phyloP scores from a whole-genome alignment of 2,329 filamentous ascomycete genomes.

The Juglanconis sp. region DNA sequence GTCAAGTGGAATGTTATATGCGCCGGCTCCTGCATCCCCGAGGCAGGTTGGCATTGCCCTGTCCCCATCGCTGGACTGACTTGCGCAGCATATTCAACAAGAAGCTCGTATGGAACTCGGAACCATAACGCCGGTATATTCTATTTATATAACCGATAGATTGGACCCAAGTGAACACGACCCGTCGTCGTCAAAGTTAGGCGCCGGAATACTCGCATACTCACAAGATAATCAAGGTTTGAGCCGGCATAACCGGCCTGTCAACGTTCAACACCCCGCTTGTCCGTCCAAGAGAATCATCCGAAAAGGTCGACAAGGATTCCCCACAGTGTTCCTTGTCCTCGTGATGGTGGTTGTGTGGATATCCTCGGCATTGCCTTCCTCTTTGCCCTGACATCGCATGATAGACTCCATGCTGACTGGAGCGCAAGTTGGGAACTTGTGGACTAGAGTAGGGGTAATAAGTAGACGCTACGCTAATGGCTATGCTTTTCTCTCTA shows the following conservation, averaged over 20 bases:
- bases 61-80: too few relatives aligned
- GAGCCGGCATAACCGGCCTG: background rate
- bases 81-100: too few relatives aligned
- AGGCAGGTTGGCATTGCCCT: background rate
- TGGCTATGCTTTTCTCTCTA: too few relatives aligned
- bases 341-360: background rate
- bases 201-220: too few relatives aligned
- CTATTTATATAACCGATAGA: too few relatives aligned
- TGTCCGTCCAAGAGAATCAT: background rate
- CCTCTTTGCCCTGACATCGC: background rate
- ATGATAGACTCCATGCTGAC: background rate
- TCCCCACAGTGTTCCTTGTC: background rate
- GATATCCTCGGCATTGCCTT: slow-evolving; percentile 9
- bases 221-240: too few relatives aligned
- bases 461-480: background rate
- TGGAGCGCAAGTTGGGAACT: background rate
- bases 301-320: slow-evolving; percentile 7
- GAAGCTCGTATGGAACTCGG: too few relatives aligned
- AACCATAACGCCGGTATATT: too few relatives aligned
- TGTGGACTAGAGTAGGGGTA: background rate
- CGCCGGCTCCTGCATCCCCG: slow-evolving; percentile 1
- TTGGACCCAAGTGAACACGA: too few relatives aligned
- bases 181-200: too few relatives aligned
- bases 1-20: background rate
- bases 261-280: background rate